A percentile compares a stretch with the other conserved stretches of the same genome.
Conservation (phyloP, 148 eudicot genomes). For the Vaccinium vitisidaea region DNA sequence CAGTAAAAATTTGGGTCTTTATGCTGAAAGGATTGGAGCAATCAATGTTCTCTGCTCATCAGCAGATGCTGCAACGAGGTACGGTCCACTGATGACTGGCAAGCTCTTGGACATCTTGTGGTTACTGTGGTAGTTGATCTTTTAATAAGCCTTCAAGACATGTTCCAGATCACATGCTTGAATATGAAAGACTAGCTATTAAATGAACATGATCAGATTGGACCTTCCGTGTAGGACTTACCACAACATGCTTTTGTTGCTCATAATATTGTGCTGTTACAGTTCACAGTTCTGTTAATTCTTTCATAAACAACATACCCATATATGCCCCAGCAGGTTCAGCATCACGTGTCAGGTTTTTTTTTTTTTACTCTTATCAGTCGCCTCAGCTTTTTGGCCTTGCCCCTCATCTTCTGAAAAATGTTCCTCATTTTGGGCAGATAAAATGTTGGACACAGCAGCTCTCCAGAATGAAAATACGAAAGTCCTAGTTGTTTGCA, state of each 20-base stretch:
- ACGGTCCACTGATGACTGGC: constrained; percentile 8
- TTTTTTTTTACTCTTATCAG: background rate
- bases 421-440: background rate
- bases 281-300: background rate
- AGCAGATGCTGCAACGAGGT: constrained; percentile 86
- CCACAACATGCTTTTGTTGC: constrained; percentile 3
- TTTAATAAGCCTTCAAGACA: background rate
- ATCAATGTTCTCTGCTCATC: constrained; percentile 89
- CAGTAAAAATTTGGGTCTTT: constrained; percentile 96
- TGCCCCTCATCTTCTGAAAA: background rate
- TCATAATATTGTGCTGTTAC: background rate
- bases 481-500: background rate
- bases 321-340: background rate
- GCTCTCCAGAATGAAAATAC: background rate
- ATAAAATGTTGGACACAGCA: background rate
- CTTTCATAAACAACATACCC: background rate
- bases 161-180: background rate
- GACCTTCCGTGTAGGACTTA: background rate
- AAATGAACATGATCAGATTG: background rate
- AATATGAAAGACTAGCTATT: background rate
- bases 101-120: background rate
- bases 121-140: background rate
- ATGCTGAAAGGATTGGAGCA: constrained; percentile 96
- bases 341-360: background rate
- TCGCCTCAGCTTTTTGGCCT: background rate